Percentiles rank a stretch among this genome's conserved stretches.
These are phyloP conservation scores for Kluyveromyces aestuarii DNA, from an alignment of 805 yeast genomes.

Conservation along the genomic window DNA sequence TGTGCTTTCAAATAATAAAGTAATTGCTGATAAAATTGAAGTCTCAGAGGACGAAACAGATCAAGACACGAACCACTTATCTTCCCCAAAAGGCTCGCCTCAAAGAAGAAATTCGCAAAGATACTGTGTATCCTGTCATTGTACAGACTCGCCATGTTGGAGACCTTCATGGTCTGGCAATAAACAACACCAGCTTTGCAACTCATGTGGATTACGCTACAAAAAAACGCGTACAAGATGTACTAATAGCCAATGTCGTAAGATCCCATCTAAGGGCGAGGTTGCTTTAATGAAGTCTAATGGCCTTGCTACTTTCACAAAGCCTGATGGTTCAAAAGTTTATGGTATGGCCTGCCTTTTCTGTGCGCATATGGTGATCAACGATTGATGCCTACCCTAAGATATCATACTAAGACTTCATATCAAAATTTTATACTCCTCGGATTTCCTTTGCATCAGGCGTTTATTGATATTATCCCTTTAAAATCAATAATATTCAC, in stretches of 20 bases:
- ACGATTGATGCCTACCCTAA: not conserved
- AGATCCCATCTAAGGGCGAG: conserved; percentile 95
- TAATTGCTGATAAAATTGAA: not conserved
- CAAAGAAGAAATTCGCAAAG: conserved; percentile 28
- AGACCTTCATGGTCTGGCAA: conserved; percentile 87
- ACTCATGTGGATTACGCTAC: conserved; percentile 90
- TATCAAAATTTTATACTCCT: too few species aligned
- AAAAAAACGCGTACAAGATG: conserved; percentile 93
- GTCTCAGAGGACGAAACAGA: conserved; percentile 3
- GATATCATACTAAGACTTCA: too few species aligned
- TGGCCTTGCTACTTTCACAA: conserved; percentile 36
- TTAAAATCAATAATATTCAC: too few species aligned
- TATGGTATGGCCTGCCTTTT: conserved; percentile 44
- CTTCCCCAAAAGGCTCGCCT: conserved; percentile 17
- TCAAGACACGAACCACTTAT: conserved; percentile 25
- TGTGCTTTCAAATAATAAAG: not conserved
- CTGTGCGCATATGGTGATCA: conserved; percentile 17
- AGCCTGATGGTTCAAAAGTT: conserved; percentile 21
- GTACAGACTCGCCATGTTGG: conserved; percentile 95
- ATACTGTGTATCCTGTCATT: conserved; percentile 82
- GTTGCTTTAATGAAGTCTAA: conserved; percentile 79
- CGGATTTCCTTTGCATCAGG: too few species aligned
- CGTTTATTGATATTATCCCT: too few species aligned
- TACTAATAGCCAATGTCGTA: conserved; percentile 59
- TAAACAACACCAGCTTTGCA: conserved; percentile 89